Conservation (phyloP, 2,329 filamentous ascomycete genomes). For the Colletotrichum navitas region DNA sequence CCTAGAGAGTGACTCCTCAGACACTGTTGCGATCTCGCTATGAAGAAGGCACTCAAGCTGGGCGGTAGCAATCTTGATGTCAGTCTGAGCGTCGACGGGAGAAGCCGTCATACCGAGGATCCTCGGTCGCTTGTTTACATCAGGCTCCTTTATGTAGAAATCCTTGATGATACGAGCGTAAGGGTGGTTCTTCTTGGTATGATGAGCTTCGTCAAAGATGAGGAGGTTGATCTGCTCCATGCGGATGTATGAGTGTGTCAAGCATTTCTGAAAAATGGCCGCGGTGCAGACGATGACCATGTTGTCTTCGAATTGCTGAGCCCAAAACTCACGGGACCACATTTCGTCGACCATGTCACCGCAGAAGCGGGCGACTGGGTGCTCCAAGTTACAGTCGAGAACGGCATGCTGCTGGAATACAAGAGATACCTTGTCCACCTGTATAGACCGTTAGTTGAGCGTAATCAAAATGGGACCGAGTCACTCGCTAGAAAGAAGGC, state of each 20-base stretch:
- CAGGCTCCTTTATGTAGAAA: slow-evolving; percentile 73
- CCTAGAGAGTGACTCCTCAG: slow-evolving; percentile 56
- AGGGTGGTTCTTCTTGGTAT: slow-evolving; percentile 92
- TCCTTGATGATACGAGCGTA: slow-evolving; percentile 93
- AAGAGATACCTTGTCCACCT: slow-evolving; percentile 88
- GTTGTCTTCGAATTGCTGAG: slow-evolving; percentile 68
- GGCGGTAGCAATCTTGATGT: slow-evolving; percentile 77
- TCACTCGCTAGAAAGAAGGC: slow-evolving; percentile 83
- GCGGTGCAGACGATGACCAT: slow-evolving; percentile 95
- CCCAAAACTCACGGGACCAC: slow-evolving; percentile 62
- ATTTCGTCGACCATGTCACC: slow-evolving; percentile 71
- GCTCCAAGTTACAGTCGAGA: slow-evolving; percentile 82
- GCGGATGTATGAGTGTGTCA: slow-evolving; percentile 81
- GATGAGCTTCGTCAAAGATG: slow-evolving; percentile 96
- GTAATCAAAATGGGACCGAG: slow-evolving; percentile 29
- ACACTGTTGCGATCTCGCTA: slow-evolving; percentile 83
- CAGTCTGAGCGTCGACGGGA: slow-evolving; percentile 85
- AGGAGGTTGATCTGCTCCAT: slow-evolving; percentile 90
- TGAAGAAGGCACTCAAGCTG: slow-evolving; percentile 84
- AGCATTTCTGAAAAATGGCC: slow-evolving; percentile 83
- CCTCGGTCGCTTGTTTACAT: slow-evolving; percentile 69
- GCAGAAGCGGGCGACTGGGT: slow-evolving; percentile 77
- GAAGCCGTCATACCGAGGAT: slow-evolving; percentile 98
- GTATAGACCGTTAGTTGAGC: neutral
- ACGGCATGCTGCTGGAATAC: slow-evolving; percentile 92